These are phyloP conservation scores for Teunomyces tritomae DNA, from an alignment of 805 yeast genomes.

Conservation along the genomic window DNA sequence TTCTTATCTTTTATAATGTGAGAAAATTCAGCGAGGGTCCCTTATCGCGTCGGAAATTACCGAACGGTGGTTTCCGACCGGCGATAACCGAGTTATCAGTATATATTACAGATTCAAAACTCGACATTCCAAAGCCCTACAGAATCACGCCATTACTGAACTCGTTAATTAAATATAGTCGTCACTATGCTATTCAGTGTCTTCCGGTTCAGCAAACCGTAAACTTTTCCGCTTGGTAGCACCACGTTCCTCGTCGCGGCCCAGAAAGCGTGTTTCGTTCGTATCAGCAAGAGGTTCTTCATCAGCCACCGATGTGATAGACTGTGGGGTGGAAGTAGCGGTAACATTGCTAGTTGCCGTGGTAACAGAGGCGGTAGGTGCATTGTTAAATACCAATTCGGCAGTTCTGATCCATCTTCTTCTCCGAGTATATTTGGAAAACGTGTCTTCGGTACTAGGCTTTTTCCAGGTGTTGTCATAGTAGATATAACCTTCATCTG, in stretches of 20 bases:
- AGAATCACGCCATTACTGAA: constrained; percentile 1
- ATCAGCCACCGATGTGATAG: neutral
- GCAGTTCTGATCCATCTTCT: constrained; percentile 97
- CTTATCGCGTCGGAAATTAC: constrained; percentile 1
- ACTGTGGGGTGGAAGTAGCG: neutral
- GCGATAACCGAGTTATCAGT: neutral
- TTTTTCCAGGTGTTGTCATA: constrained; percentile 93
- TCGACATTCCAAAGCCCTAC: neutral
- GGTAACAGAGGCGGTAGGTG: neutral
- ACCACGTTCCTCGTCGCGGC: constrained; percentile 5
- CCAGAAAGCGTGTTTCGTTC: neutral
- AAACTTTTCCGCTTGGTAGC: constrained; percentile 38
- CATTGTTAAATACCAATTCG: constrained; percentile 53
- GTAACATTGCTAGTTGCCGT: neutral
- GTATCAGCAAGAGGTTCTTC: constrained; percentile 3
- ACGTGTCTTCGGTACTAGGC: constrained; percentile 84
- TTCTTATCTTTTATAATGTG: neutral
- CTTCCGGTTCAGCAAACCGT: constrained; percentile 37
- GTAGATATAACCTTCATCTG: constrained; percentile 84
- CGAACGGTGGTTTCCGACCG: neutral
- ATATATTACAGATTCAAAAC: neutral
- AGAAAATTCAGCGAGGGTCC: neutral
- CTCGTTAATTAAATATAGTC: neutral
- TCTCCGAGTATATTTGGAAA: constrained; percentile 87
- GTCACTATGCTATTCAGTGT: constrained; percentile 1